phyloP scores from a whole-genome alignment of 208 protist genomes.

The Trypanosoma grayi region DNA sequence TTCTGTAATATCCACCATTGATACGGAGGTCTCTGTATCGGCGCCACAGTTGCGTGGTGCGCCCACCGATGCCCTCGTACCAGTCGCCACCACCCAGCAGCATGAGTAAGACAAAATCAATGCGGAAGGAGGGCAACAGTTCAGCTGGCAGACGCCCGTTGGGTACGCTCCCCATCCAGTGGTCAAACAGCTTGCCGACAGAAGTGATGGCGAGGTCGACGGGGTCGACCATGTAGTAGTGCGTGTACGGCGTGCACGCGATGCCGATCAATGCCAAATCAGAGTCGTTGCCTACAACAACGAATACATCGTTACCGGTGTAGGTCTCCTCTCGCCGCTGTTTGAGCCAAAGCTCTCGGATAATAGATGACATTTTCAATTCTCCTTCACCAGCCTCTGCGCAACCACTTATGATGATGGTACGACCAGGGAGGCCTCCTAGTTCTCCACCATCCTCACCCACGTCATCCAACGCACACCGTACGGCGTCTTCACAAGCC shows the following conservation, averaged over 20 bases:
- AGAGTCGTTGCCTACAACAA: constrained; percentile 78
- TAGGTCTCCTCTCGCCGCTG: constrained; percentile 33
- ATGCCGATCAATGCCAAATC: constrained; percentile 76
- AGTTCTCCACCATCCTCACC: neutral
- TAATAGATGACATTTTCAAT: constrained; percentile 66
- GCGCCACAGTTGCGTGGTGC: constrained; percentile 51
- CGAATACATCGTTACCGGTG: constrained; percentile 52
- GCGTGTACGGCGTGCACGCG: constrained; percentile 54
- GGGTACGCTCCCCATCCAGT: constrained; percentile 54
- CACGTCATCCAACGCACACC: constrained; percentile 22
- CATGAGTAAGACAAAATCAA: constrained; percentile 84
- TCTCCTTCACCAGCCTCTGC: constrained; percentile 74
- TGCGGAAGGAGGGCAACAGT: constrained; percentile 70
- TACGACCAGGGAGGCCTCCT: neutral
- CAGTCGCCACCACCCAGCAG: constrained; percentile 77
- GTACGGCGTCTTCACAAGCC: constrained; percentile 52
- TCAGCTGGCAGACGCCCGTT: constrained; percentile 38
- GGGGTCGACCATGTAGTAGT: constrained; percentile 61
- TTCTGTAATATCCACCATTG: constrained; percentile 60
- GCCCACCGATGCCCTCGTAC: constrained; percentile 59
- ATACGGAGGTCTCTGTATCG: constrained; percentile 70
- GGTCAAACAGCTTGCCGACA: constrained; percentile 56
- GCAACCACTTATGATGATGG: constrained; percentile 39
- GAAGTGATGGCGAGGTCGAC: constrained; percentile 38
- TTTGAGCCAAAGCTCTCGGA: constrained; percentile 41